Conservation (phyloP, 192 early-diverging fungal species). For the Radiomyces spectabilis region DNA sequence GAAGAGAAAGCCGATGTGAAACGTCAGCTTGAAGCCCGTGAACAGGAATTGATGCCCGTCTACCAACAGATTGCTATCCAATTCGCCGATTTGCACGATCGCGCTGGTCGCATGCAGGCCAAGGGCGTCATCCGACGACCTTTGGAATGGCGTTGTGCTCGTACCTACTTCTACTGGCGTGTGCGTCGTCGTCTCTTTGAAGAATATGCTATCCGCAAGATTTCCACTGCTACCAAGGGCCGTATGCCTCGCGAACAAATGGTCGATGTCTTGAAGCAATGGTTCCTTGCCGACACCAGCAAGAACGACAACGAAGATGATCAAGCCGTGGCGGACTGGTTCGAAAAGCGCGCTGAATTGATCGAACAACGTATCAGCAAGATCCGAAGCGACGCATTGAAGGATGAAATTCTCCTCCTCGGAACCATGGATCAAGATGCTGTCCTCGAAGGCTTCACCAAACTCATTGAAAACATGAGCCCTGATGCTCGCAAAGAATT, state of each 20-base stretch:
- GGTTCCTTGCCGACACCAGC: conserved; percentile 58
- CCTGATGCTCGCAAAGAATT: conserved; percentile 18
- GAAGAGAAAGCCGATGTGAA: conserved; percentile 59
- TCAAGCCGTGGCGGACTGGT: conserved; percentile 47
- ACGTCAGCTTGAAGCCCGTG: conserved; percentile 67
- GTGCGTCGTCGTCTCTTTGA: conserved; percentile 77
- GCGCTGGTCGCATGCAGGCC: conserved; percentile 88
- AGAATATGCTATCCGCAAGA: conserved; percentile 60
- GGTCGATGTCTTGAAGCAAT: conserved; percentile 41
- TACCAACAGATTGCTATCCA: conserved; percentile 92
- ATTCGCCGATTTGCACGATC: conserved; percentile 98
- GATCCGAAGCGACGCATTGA: conserved; percentile 19
- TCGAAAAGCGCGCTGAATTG: conserved; percentile 36
- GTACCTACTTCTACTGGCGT: conserved; percentile 92
- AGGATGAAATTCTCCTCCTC: conserved; percentile 15
- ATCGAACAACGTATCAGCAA: conserved; percentile 30
- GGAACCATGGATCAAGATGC: conserved; percentile 22
- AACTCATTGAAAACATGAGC: conserved; percentile 21
- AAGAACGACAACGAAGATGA: conserved; percentile 53
- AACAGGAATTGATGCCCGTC: conserved; percentile 80
- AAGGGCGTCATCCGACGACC: conserved; percentile 83
- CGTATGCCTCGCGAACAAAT: conserved; percentile 44
- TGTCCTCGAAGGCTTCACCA: conserved; percentile 28
- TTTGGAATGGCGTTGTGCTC: conserved; percentile 72
- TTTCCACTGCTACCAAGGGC: conserved; percentile 36